Percentiles rank a stretch among this genome's conserved stretches.
These are phyloP conservation scores for Beta lomatogona DNA, from an alignment of 179 eudicot species.

Conservation along the genomic window DNA sequence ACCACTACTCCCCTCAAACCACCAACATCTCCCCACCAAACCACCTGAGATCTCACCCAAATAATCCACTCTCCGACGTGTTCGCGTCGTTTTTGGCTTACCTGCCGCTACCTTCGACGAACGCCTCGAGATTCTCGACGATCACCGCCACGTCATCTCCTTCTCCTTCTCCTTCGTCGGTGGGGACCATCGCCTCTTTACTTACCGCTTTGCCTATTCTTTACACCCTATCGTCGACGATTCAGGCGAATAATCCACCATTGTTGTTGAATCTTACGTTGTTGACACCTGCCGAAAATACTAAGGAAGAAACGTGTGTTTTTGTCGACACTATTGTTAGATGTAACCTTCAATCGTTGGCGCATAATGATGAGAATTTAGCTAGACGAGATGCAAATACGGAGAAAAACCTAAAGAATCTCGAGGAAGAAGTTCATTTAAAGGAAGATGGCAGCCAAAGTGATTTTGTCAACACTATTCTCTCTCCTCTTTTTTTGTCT, in stretches of 20 bases:
- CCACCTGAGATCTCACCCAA: no score
- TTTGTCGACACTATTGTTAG: conserved; percentile 69
- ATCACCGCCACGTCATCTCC: conserved; percentile 58
- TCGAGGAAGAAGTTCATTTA: no score
- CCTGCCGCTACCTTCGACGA: conserved; percentile 76
- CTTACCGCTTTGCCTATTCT: conserved; percentile 67
- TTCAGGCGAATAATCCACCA: conserved; percentile 32
- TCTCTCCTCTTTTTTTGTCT: no score
- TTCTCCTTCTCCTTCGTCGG: conserved; percentile 74
- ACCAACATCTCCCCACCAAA: no score
- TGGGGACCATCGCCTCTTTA: conserved; percentile 72
- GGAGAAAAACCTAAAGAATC: no score
- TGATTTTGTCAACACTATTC: no score
- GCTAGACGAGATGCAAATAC: no score
- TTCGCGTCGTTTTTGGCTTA: conserved; percentile 64
- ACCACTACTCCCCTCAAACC: no score
- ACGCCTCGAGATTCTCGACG: conserved; percentile 77
- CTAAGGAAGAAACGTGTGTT: conserved; percentile 67
- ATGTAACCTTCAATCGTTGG: conserved; percentile 68
- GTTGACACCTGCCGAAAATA: conserved; percentile 73
- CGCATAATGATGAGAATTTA: conserved; percentile 64
- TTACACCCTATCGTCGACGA: conserved; percentile 40
- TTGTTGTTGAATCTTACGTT: conserved; percentile 72
- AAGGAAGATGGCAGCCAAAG: no score
- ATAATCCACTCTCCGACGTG: conserved; percentile 62